A percentile compares a stretch with the other conserved stretches of the same genome.
phyloP scores from a whole-genome alignment of 2,329 filamentous ascomycete genomes.

The Helotiales sp. region DNA sequence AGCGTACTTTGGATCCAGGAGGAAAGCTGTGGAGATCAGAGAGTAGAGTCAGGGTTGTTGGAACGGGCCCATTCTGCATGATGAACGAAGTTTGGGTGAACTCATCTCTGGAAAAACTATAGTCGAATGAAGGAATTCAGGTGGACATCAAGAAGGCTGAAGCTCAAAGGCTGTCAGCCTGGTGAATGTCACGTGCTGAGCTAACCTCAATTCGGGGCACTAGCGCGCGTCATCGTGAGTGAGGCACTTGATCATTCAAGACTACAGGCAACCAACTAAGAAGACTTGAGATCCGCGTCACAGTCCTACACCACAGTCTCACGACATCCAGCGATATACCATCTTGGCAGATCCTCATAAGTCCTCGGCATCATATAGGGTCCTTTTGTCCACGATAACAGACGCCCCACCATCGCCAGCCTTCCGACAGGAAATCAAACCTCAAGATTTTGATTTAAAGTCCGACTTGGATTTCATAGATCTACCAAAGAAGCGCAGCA shows the following conservation, averaged over 20 bases:
- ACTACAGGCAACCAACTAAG: slow-evolving; percentile 21
- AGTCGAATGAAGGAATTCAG: background rate
- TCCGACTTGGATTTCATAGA: background rate
- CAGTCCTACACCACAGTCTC: slow-evolving; percentile 4
- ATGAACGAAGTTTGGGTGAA: background rate
- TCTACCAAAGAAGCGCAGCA: background rate
- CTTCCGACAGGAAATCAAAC: slow-evolving; percentile 23
- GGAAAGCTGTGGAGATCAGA: slow-evolving; percentile 28
- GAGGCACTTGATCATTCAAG: slow-evolving; percentile 22
- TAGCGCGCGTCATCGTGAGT: slow-evolving; percentile 27
- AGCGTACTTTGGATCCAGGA: slow-evolving; percentile 73
- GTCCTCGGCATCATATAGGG: slow-evolving; percentile 3
- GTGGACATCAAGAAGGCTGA: background rate
- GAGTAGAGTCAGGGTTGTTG: slow-evolving; percentile 30
- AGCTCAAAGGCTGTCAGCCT: no score
- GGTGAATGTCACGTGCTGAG: no score
- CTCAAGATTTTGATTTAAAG: background rate
- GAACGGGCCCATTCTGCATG: slow-evolving; percentile 30
- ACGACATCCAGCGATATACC: background rate
- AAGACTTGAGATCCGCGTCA: slow-evolving; percentile 12
- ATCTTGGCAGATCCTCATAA: background rate
- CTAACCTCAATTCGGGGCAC: slow-evolving; percentile 15
- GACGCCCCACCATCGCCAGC: slow-evolving; percentile 29
- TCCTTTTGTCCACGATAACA: slow-evolving; percentile 18
- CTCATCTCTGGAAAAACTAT: no score